Evolutionary conservation across 1,284 basidiomycete species (phyloP).

Genomic region (Fomes fomentarius): DNA sequence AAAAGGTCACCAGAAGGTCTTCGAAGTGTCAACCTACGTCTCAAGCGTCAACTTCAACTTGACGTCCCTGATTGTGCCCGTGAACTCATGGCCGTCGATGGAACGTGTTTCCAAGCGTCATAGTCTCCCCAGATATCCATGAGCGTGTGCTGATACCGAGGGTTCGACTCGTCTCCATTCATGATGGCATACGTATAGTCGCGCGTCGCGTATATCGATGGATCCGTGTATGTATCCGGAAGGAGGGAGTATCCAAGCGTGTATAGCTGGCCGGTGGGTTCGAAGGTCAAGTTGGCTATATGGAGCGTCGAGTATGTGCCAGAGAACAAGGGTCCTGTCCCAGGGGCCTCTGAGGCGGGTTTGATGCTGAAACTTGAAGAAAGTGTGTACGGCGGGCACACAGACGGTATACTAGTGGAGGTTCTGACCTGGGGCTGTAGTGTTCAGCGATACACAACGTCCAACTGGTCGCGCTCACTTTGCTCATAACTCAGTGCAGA

Average conservation of each 20-base stretch:
- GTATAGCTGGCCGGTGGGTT: conserved; percentile 42
- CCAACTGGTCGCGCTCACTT: conserved; percentile 15
- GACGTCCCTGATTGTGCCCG: conserved; percentile 32
- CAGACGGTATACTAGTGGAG: conserved; percentile 39
- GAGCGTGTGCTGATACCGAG: conserved; percentile 39
- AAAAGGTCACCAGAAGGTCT: too few relatives aligned
- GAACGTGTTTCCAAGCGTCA: conserved; percentile 42
- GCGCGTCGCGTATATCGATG: conserved; percentile 41
- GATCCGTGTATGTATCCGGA: conserved; percentile 33
- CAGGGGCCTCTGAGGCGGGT: conserved; percentile 20
- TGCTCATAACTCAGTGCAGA: conserved; percentile 29
- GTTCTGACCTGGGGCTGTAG: conserved; percentile 14
- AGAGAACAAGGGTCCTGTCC: conserved; percentile 35
- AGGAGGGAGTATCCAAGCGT: conserved; percentile 37
- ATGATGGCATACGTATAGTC: conserved; percentile 41
- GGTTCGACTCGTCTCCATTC: conserved; percentile 27
- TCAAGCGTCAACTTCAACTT: conserved; percentile 20
- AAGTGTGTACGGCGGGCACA: conserved; percentile 49
- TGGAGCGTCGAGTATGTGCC: conserved; percentile 42
- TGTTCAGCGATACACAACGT: conserved; percentile 26
- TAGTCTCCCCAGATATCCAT: conserved; percentile 46
- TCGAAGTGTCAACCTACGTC: not conserved
- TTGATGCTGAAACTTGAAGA: conserved; percentile 41
- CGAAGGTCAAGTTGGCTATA: conserved; percentile 42
- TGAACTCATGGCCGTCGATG: conserved; percentile 37